Conservation (phyloP, 2,329 filamentous ascomycete genomes). For the Colletotrichum siamense region DNA sequence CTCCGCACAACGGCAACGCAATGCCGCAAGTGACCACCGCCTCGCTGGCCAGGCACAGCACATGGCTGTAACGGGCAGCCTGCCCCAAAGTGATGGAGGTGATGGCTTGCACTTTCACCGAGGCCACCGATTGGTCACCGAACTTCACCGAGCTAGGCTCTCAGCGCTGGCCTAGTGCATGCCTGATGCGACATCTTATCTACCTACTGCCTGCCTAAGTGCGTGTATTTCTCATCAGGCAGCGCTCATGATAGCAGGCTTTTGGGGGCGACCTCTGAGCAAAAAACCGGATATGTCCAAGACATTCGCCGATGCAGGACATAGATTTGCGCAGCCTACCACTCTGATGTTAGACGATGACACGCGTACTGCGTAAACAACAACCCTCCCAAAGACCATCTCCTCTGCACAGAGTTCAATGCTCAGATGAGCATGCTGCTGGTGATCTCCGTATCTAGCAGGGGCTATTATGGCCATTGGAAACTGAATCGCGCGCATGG, state of each 20-base stretch:
- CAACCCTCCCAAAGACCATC: background rate
- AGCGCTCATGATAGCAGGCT: background rate
- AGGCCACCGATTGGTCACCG: background rate
- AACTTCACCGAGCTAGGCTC: background rate
- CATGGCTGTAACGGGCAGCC: background rate
- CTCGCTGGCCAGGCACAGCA: background rate
- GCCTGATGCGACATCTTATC: background rate
- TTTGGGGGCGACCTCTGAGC: background rate
- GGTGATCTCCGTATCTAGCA: background rate
- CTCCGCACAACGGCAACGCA: background rate
- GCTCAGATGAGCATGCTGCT: background rate
- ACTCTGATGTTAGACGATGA: background rate
- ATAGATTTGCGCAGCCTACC: background rate
- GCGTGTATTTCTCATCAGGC: background rate
- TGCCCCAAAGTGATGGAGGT: background rate
- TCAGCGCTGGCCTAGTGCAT: background rate
- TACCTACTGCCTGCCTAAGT: background rate
- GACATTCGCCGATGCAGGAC: background rate
- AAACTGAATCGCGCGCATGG: background rate
- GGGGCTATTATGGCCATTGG: background rate
- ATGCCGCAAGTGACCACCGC: background rate
- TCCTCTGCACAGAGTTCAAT: background rate
- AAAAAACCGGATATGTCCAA: background rate
- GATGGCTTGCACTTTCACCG: background rate
- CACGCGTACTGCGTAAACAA: background rate